Evolutionary conservation across 352 stramenopile species (phyloP).

Genomic region (Aphanomyces euteiches): DNA sequence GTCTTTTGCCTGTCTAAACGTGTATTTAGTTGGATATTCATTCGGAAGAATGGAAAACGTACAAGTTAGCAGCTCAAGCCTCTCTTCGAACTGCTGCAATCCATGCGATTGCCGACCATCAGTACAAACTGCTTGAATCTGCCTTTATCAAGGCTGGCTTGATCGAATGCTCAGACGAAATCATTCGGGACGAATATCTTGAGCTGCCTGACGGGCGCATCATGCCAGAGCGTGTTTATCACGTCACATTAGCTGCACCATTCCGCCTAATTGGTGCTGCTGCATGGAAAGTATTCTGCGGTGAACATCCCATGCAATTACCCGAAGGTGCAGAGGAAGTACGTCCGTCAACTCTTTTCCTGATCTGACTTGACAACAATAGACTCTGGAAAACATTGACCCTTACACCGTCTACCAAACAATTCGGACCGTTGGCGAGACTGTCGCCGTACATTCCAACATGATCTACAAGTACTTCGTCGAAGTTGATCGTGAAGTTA

Average conservation of each 20-base stretch:
- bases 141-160: background rate
- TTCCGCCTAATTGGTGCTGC: background rate
- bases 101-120: conserved; percentile 10
- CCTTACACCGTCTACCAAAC: conserved; percentile 1
- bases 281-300: conserved; percentile 1
- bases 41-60: conserved; percentile 8
- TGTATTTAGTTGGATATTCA: background rate
- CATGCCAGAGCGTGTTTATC: background rate
- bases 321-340: background rate
- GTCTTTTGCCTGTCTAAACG: conserved; percentile 4
- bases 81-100: conserved; percentile 3
- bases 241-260: background rate
- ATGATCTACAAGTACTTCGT: conserved; percentile 1
- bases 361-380: background rate
- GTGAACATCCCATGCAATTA: background rate
- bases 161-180: too few species aligned
- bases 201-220: background rate
- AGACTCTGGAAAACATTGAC: background rate
- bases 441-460: background rate
- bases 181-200: background rate
- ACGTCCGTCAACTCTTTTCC: background rate
- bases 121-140: background rate
- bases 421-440: background rate
- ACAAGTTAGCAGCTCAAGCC: conserved; percentile 4
- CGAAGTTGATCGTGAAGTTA: background rate